Evolutionary conservation across 257 asterid species (phyloP), one percentile per base, ranked within the genome.

Genomic region (Verbascum thapsus): DNA sequence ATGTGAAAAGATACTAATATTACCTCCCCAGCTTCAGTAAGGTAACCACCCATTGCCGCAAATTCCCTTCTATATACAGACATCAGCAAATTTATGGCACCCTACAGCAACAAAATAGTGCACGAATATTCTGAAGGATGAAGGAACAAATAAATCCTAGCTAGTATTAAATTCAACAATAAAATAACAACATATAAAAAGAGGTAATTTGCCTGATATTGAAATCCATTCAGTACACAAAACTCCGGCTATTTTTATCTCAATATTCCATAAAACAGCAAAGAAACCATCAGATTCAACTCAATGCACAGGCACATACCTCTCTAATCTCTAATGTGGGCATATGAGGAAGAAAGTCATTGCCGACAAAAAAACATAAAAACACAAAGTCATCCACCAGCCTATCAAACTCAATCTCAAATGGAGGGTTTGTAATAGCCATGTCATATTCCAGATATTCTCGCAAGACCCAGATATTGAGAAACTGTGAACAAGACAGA

Each of bases 11-110:
- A 68, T 58, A 52, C 38, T 50, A n/a, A 78, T 42, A 76, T 85
- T 89, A 92, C 99, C 96, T 92, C 99, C 60, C 99, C 97, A 56
- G 96, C 96, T 68, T 89, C 96, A 34, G 97, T 92, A 64, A 92
- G 94, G 78, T 89, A 92, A 79, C 97, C 99, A 72, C 99, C 99
- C 96, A 92, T 87, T 67, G 84, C 83, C 17, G 86, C 43, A 72
- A 92, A 92, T 80, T 92, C 99, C 74, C 85, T 85, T 82, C 91
- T 82, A 74, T 89, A 92, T 44, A 87, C 79, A 69, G 37, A 62
- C 95, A 94, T 82, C 80, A 94, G 95, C 79, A 94, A 78, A 83
- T 70, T 89, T 72, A 94, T 87, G 43, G 99, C 99, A 67, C 99
- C 99, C 99, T 94, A 62, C 81, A 75, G 64, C 63, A 76, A 54